Evolutionary conservation across 2,329 filamentous ascomycete species (phyloP), one percentile per base, ranked within the genome.

Genomic region (Magnaporthiopsis rhizophila): DNA sequence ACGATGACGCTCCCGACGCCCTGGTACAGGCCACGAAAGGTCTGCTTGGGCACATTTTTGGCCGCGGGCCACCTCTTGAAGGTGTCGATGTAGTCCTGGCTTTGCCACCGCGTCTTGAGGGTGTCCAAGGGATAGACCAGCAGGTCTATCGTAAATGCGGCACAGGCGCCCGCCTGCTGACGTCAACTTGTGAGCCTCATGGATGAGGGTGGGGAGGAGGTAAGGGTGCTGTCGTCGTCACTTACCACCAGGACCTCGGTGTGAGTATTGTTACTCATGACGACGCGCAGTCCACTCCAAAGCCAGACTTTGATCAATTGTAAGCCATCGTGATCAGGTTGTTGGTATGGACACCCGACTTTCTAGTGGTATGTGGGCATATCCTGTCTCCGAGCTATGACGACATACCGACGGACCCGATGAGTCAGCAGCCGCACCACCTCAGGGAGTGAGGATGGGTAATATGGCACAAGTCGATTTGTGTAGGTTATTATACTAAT

Each of bases 41-140:
- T 70, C 62, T 69, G 53, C 34, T 50, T 63, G 56, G 56, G 62
- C 79, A 65, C 45, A 61, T 80, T 80, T 59, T 82, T 84, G 1
- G 80, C 79, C 18, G 82, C 81, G 24, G 62, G 28, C 0, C 81
- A 60, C 18, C 56, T 60, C 30, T 60, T 80, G 76, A 88, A 94
- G 0, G 88, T 81, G 62, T 83, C 82, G 53, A 85, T 78, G 76
- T 92, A 95, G 70, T 92, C 85, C 15, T 87, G 88, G 63, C 89
- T 92, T 74, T 96, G 92, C 61, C 91, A 83, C 12, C 92, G 85
- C 9, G 92, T 97, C 74, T 97, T 97, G 71, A 97, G 80, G 0
- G 92, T 97, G 73, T 97, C 93, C 21, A 97, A 81, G 0, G 92
- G 93, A 71, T 95, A 96, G 50, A 97, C 85, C 21, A 96, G 80